These are phyloP conservation scores for Ophiocordyceps camponoti-saundersi DNA, from an alignment of 2,329 filamentous ascomycete species.

Conservation along the genomic window DNA sequence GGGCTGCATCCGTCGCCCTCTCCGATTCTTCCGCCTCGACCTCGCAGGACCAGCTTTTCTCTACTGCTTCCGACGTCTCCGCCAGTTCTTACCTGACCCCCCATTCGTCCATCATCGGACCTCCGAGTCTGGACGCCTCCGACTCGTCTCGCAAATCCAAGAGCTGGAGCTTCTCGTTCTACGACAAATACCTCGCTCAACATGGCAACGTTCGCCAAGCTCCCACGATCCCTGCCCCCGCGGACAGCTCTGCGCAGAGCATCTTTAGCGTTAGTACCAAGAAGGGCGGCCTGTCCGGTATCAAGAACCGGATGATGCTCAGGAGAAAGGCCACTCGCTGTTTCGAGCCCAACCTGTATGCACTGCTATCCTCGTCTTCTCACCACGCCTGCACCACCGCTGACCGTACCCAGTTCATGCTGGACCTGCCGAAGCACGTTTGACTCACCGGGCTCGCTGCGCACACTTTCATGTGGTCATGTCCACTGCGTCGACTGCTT, in stretches of 20 bases:
- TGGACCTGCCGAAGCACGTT: constrained; percentile 39
- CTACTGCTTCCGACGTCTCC: constrained; percentile 24
- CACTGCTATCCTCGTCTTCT: neutral
- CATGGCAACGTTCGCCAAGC: constrained; percentile 25
- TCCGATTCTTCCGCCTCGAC: constrained; percentile 23
- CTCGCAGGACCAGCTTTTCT: constrained; percentile 25
- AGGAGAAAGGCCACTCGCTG: constrained; percentile 19
- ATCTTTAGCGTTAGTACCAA: constrained; percentile 26
- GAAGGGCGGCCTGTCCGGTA: constrained; percentile 22
- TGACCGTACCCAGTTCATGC: constrained; percentile 26
- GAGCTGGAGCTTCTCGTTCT: constrained; percentile 28
- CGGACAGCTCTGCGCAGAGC: constrained; percentile 18
- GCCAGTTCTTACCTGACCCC: constrained; percentile 23
- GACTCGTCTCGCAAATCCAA: constrained; percentile 7
- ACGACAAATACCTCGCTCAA: constrained; percentile 32
- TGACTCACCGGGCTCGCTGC: constrained; percentile 22
- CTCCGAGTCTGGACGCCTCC: constrained; percentile 5
- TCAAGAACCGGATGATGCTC: constrained; percentile 25
- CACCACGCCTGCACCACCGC: neutral
- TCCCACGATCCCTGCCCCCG: constrained; percentile 16
- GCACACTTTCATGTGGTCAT: constrained; percentile 39
- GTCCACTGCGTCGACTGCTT: constrained; percentile 40
- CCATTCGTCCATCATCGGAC: constrained; percentile 22
- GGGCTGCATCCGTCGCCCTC: constrained; percentile 19
- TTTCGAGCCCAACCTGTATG: constrained; percentile 16